Conservation (phyloP, 306 rosid genomes). For the Sindora glabra region DNA sequence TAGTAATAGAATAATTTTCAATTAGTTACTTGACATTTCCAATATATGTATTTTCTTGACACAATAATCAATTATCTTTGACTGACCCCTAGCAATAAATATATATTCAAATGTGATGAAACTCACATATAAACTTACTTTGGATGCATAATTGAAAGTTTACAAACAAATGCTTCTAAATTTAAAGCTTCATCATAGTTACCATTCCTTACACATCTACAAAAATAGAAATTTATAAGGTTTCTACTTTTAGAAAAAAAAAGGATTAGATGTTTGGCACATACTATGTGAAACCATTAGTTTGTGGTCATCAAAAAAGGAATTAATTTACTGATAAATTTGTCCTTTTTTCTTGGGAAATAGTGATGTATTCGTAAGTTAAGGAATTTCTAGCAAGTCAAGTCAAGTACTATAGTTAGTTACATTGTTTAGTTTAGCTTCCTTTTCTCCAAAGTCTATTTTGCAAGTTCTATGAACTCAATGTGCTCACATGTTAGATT, state of each 20-base stretch:
- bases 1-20: no score
- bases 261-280: not conserved
- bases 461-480: constrained; percentile 81
- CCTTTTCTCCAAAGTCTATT: constrained; percentile 84
- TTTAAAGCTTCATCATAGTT: constrained; percentile 96
- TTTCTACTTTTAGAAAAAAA: no score
- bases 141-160: constrained; percentile 95
- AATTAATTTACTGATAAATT: not conserved
- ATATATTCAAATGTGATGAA: not conserved
- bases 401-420: constrained; percentile 89
- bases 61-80: no score
- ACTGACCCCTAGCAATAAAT: not conserved
- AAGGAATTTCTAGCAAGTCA: constrained; percentile 97
- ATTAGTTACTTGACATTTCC: no score
- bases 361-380: constrained; percentile 87
- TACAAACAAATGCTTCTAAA: constrained; percentile 86
- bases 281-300: not conserved
- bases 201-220: constrained; percentile 95
- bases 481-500: constrained; percentile 80
- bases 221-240: constrained; percentile 9
- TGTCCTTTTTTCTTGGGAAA: not conserved
- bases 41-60: no score
- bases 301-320: not conserved
- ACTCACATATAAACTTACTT: constrained; percentile 42
- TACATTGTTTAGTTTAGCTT: constrained; percentile 93